Conservation (phyloP, 2,329 filamentous ascomycete genomes). For the Calcarisporium arbuscula region DNA sequence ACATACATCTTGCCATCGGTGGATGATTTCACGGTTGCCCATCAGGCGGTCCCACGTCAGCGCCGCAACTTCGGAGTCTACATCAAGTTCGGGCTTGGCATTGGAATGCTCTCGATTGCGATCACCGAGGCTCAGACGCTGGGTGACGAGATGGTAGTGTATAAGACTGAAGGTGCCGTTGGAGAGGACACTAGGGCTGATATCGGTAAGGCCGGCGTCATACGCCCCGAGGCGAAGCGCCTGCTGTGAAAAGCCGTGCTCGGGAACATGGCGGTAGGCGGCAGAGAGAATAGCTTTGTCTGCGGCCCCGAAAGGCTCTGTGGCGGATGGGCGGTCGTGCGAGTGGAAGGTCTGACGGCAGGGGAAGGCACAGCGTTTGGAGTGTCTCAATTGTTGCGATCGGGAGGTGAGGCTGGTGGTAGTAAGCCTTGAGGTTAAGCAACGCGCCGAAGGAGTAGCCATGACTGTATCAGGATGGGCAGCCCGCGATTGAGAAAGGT, state of each 20-base stretch:
- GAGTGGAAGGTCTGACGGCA: conserved; percentile 58
- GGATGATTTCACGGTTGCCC: conserved; percentile 66
- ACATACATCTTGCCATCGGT: conserved; percentile 79
- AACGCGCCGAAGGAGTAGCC: too few species aligned
- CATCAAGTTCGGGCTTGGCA: too few species aligned
- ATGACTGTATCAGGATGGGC: too few species aligned
- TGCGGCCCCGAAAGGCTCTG: conserved; percentile 56
- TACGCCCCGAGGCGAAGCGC: conserved; percentile 72
- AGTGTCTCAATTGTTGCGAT: background rate
- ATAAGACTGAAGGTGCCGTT: conserved; percentile 77
- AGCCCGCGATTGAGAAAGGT: too few species aligned
- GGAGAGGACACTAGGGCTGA: conserved; percentile 76
- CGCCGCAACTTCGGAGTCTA: conserved; percentile 60
- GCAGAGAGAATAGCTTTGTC: conserved; percentile 75
- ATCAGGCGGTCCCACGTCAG: conserved; percentile 72
- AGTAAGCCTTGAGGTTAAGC: background rate
- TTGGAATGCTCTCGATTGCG: conserved; percentile 26
- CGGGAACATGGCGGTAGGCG: conserved; percentile 72
- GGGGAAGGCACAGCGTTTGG: background rate
- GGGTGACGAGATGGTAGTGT: conserved; percentile 65
- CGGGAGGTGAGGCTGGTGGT: background rate
- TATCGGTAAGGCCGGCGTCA: conserved; percentile 80
- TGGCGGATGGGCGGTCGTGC: conserved; percentile 55
- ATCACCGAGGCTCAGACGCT: conserved; percentile 53
- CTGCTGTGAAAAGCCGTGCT: conserved; percentile 72